A percentile compares a stretch with the other conserved stretches of the same genome.
phyloP scores from a whole-genome alignment of 2,329 filamentous ascomycete genomes.

The Arthroderma uncinatum region DNA sequence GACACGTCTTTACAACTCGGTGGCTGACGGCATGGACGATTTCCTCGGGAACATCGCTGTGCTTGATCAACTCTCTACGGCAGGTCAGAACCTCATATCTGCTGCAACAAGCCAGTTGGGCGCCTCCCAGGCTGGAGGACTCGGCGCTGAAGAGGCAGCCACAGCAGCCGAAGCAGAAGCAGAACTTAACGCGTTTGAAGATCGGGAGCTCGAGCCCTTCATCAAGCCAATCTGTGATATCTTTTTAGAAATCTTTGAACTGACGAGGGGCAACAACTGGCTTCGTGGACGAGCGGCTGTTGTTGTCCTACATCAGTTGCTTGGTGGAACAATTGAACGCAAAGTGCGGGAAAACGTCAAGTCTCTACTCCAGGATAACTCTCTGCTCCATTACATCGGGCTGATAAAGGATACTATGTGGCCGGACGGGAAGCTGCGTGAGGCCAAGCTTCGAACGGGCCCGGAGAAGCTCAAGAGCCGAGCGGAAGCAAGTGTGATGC shows the following conservation, averaged over 20 bases:
- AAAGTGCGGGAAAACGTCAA: constrained; percentile 81
- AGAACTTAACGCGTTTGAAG: constrained; percentile 85
- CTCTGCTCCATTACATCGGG: constrained; percentile 62
- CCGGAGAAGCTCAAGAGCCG: constrained; percentile 69
- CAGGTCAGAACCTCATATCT: constrained; percentile 69
- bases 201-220: constrained; percentile 78
- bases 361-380: constrained; percentile 63
- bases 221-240: constrained; percentile 98
- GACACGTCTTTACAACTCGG: constrained; percentile 87
- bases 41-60: constrained; percentile 93
- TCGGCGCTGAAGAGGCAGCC: constrained; percentile 27
- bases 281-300: constrained; percentile 89
- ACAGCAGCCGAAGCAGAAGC: constrained; percentile 68
- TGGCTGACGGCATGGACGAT: constrained; percentile 96
- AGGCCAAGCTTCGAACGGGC: constrained; percentile 47
- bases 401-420: constrained; percentile 68
- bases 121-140: constrained; percentile 18
- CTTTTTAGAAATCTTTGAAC: constrained; percentile 88
- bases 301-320: constrained; percentile 86
- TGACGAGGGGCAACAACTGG: constrained; percentile 95
- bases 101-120: constrained; percentile 43
- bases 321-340: constrained; percentile 90
- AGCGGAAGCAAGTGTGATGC: constrained; percentile 76
- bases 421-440: constrained; percentile 48
- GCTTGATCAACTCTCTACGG: constrained; percentile 82